Percentiles rank a stretch among this genome's conserved stretches.
Evolutionary conservation across 805 yeast genomes (phyloP).

Genomic region (Metschnikowia bowlesiae): DNA sequence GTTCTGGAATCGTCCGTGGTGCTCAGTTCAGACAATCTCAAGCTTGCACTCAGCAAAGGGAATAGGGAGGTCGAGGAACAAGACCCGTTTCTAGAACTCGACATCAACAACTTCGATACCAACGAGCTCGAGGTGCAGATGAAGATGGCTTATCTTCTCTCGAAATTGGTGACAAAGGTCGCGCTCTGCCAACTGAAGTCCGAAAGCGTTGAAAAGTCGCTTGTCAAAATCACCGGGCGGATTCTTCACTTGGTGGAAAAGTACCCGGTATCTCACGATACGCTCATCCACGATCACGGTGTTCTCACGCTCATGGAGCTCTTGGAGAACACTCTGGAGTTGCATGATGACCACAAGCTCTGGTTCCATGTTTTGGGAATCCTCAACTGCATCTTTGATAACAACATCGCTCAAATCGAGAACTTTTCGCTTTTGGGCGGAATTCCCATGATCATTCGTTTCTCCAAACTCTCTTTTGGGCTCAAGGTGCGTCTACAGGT

Average conservation of each 20-base stretch:
- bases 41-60: not conserved
- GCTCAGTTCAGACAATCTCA: not conserved
- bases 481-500: slow-evolving; percentile 34
- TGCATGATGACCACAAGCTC: slow-evolving; percentile 25
- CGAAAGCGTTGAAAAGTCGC: slow-evolving; percentile 27
- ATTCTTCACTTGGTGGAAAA: slow-evolving; percentile 37
- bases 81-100: slow-evolving; percentile 38
- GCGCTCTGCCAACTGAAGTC: slow-evolving; percentile 26
- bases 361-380: slow-evolving; percentile 37
- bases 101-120: slow-evolving; percentile 36
- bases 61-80: not conserved
- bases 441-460: slow-evolving; percentile 38
- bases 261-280: slow-evolving; percentile 37
- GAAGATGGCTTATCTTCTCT: slow-evolving; percentile 35
- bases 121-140: slow-evolving; percentile 38
- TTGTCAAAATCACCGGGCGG: slow-evolving; percentile 34
- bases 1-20: not conserved
- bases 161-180: slow-evolving; percentile 30
- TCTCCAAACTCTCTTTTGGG: slow-evolving; percentile 28
- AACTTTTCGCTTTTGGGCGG: slow-evolving; percentile 43
- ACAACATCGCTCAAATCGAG: slow-evolving; percentile 30
- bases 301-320: slow-evolving; percentile 36
- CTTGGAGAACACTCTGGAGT: slow-evolving; percentile 31
- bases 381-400: slow-evolving; percentile 31
- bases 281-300: slow-evolving; percentile 40